Evolutionary conservation across 495 filamentous ascomycete species (phyloP).

Genomic region (Acidiella bohemica): DNA sequence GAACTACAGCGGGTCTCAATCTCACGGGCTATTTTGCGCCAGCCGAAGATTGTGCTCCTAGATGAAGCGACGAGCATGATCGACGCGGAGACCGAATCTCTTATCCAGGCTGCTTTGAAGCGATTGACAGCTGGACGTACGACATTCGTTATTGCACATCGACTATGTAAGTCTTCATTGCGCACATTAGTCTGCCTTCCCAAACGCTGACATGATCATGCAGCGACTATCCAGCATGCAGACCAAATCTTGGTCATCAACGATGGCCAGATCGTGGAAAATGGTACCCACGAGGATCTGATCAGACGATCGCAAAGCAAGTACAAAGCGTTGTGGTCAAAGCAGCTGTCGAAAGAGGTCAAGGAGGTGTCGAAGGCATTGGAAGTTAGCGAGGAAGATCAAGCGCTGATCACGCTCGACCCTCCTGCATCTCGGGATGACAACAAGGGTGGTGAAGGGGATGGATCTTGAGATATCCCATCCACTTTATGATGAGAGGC

Average conservation of each 20-base stretch:
- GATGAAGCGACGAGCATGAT: conserved; percentile 44
- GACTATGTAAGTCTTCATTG: too few relatives aligned
- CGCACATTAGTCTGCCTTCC: too few relatives aligned
- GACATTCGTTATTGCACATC: conserved; percentile 38
- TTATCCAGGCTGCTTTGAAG: conserved; percentile 54
- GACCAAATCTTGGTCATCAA: conserved; percentile 54
- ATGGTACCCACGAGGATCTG: conserved; percentile 50
- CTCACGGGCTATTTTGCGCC: conserved; percentile 43
- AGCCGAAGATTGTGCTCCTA: conserved; percentile 39
- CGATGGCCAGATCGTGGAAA: conserved; percentile 50
- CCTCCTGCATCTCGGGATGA: not conserved
- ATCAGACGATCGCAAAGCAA: conserved; percentile 15
- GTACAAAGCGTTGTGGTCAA: conserved; percentile 18
- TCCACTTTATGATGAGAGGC: too few relatives aligned
- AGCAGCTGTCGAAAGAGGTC: conserved; percentile 17
- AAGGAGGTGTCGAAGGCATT: conserved; percentile 7
- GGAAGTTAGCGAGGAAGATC: not conserved
- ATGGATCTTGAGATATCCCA: too few relatives aligned
- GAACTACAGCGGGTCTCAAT: conserved; percentile 67
- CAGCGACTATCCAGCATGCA: conserved; percentile 57
- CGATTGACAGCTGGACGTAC: conserved; percentile 22
- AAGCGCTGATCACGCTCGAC: not conserved
- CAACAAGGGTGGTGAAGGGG: not conserved
- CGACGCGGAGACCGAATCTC: conserved; percentile 48
- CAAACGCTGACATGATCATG: too few relatives aligned